phyloP scores from a whole-genome alignment of 257 asterid genomes.

The Linaria vulgaris region DNA sequence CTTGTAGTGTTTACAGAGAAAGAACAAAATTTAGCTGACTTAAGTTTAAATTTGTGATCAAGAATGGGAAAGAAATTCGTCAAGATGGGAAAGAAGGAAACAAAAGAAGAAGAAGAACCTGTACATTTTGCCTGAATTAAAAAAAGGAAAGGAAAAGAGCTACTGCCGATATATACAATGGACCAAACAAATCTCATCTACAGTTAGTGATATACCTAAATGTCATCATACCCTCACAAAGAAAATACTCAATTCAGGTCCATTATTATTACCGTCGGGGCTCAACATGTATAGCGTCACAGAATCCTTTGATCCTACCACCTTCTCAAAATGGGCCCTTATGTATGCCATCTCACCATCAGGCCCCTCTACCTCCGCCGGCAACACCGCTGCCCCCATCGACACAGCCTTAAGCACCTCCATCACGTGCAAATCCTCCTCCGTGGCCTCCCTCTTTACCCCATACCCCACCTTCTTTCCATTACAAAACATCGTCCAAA shows the following conservation, averaged over 20 bases:
- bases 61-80: no score
- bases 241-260: conserved; percentile 92
- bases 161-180: no score
- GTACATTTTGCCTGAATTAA: no score
- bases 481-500: conserved; percentile 82
- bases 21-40: no score
- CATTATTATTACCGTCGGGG: conserved; percentile 68
- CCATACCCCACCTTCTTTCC: conserved; percentile 81
- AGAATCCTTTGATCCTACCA: conserved; percentile 77
- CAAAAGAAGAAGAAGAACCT: no score
- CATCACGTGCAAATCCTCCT: conserved; percentile 81
- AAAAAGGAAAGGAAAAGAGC: no score
- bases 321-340: conserved; percentile 72
- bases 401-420: conserved; percentile 73
- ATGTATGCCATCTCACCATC: conserved; percentile 78
- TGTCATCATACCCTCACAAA: conserved; percentile 61
- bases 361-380: conserved; percentile 60
- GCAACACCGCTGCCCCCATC: conserved; percentile 80
- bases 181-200: no score
- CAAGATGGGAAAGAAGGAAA: no score
- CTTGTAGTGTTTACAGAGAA: no score
- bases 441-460: conserved; percentile 52
- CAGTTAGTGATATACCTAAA: background rate
- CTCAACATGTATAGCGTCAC: conserved; percentile 87
- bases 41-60: no score